Evolutionary conservation across 2,329 filamentous ascomycete genomes (phyloP).

Genomic region (Fusarium sp.): DNA sequence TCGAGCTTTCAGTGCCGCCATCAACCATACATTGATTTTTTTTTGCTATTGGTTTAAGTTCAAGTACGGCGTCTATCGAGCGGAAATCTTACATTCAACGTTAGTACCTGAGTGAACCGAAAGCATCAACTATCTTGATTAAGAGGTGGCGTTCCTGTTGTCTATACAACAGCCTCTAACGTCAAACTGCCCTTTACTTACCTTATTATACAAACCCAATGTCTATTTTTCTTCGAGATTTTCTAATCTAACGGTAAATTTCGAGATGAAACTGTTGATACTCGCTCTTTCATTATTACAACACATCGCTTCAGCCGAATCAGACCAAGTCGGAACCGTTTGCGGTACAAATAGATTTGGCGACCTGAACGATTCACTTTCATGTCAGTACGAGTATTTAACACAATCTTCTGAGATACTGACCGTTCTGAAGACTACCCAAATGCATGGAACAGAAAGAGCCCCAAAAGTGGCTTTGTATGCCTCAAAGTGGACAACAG

Average conservation of each 20-base stretch:
- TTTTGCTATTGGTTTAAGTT: too few relatives aligned
- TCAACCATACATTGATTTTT: too few relatives aligned
- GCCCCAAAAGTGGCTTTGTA: constrained; percentile 38
- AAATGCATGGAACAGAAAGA: constrained; percentile 44
- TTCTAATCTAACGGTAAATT: background rate
- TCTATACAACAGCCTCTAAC: constrained; percentile 21
- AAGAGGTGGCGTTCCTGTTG: constrained; percentile 13
- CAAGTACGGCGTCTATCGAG: too few relatives aligned
- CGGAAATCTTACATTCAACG: background rate
- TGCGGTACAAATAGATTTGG: constrained; percentile 28
- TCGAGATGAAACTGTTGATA: constrained; percentile 10
- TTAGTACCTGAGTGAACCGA: background rate
- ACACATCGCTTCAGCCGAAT: background rate
- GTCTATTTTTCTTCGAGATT: background rate
- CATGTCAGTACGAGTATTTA: constrained; percentile 13
- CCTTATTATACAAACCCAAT: constrained; percentile 3
- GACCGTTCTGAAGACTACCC: constrained; percentile 37
- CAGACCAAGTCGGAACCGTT: constrained; percentile 3
- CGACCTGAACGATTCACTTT: constrained; percentile 30
- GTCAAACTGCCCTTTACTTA: background rate
- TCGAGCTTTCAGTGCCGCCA: too few relatives aligned
- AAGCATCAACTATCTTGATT: constrained; percentile 3
- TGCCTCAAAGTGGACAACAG: constrained; percentile 43
- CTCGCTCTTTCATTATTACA: background rate
- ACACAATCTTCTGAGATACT: background rate